Percentiles rank a stretch among this genome's conserved stretches.
phyloP scores from a whole-genome alignment of 78 protist species.

The Dictyostelium intermedium region DNA sequence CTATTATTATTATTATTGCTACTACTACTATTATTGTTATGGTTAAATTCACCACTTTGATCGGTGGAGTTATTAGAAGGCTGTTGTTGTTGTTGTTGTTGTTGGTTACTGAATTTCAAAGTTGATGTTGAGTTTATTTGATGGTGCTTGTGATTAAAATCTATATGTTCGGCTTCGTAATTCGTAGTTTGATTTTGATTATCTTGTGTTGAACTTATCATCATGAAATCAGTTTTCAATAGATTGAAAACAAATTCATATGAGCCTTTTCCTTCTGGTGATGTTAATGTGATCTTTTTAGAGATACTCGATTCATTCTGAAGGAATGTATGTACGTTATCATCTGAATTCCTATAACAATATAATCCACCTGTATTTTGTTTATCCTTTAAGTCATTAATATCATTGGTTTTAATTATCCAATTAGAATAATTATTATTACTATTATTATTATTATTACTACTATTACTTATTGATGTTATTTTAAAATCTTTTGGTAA shows the following conservation, averaged over 20 bases:
- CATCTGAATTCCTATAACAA: conserved; percentile 46
- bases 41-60: background rate
- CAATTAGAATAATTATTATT: background rate
- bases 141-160: background rate
- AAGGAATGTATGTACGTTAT: conserved; percentile 49
- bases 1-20: conserved; percentile 8
- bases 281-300: conserved; percentile 53
- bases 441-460: background rate
- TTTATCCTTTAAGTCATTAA: background rate
- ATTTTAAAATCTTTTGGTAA: background rate
- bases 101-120: background rate
- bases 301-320: conserved; percentile 37
- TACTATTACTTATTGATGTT: background rate
- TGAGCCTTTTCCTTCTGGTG: conserved; percentile 71
- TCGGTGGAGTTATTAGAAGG: background rate
- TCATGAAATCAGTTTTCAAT: conserved; percentile 44
- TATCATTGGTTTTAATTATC: background rate
- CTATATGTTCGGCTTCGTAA: conserved; percentile 48
- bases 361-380: conserved; percentile 50
- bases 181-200: conserved; percentile 12
- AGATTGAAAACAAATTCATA: conserved; percentile 69
- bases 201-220: background rate
- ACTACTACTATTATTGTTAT: background rate
- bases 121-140: background rate
- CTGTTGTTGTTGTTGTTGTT: background rate